Percentiles rank a stretch among this genome's conserved stretches.
Evolutionary conservation across 2,329 filamentous ascomycete genomes (phyloP).

Genomic region (Xylaria sp.): DNA sequence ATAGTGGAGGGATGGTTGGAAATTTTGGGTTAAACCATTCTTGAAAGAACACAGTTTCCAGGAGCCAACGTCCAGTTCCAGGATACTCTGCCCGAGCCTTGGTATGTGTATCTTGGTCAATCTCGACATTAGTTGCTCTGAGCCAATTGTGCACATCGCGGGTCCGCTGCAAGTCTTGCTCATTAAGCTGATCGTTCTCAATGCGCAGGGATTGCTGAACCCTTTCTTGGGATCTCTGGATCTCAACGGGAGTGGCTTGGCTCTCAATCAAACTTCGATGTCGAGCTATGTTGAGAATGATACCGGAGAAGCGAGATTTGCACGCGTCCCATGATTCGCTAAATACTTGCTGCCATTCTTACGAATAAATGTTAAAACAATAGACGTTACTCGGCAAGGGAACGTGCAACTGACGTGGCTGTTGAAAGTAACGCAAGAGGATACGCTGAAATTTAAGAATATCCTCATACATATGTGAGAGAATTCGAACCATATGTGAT

Average conservation of each 20-base stretch:
- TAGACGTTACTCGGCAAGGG: too few species aligned
- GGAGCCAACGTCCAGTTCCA: conserved; percentile 42
- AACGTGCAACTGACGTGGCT: conserved; percentile 33
- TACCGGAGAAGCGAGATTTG: conserved; percentile 33
- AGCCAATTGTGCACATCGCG: conserved; percentile 33
- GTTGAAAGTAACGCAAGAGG: conserved; percentile 38
- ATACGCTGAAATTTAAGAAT: conserved; percentile 41
- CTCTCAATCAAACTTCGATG: conserved; percentile 41
- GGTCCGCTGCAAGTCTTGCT: conserved; percentile 12
- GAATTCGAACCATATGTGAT: conserved; percentile 32
- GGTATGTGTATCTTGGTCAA: conserved; percentile 18
- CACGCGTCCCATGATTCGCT: conserved; percentile 44
- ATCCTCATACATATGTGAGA: conserved; percentile 38
- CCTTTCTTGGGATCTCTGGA: conserved; percentile 28
- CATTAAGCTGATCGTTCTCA: conserved; percentile 18
- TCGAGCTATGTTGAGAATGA: conserved; percentile 38
- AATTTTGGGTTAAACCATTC: conserved; percentile 40
- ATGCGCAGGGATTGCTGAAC: conserved; percentile 23
- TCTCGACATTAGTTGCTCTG: conserved; percentile 20
- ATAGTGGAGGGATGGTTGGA: conserved; percentile 36
- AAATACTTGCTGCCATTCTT: conserved; percentile 47
- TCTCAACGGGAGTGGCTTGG: conserved; percentile 38
- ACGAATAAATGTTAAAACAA: too few species aligned
- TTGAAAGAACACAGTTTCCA: conserved; percentile 34
- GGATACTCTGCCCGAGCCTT: conserved; percentile 32